Evolutionary conservation across 495 filamentous ascomycete genomes (phyloP).

Genomic region (Pseudevernia furfuracea): DNA sequence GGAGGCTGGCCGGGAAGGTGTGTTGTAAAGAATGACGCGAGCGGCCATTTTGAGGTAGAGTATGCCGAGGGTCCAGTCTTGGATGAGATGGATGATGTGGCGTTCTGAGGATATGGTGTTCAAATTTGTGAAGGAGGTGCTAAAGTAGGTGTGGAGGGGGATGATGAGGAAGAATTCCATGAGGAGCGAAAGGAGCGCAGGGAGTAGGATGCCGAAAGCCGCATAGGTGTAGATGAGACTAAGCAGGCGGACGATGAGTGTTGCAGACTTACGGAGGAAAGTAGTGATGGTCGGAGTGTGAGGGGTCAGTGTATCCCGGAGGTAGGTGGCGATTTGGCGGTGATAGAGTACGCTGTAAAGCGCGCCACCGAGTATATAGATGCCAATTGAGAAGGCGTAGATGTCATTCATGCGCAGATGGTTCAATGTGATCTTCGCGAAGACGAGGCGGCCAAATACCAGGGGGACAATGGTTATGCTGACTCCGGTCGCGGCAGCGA

Average conservation of each 20-base stretch:
- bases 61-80: conserved; percentile 89
- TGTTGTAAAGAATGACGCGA: conserved; percentile 57
- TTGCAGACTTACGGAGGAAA: conserved; percentile 13
- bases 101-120: conserved; percentile 9
- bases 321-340: conserved; percentile 21
- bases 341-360: conserved; percentile 52
- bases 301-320: conserved; percentile 26
- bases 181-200: conserved; percentile 70
- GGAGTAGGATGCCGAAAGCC: conserved; percentile 66
- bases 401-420: conserved; percentile 80
- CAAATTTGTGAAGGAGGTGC: conserved; percentile 9
- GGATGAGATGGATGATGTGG: conserved; percentile 81
- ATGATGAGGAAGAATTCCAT: conserved; percentile 86
- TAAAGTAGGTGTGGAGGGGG: conserved; percentile 76
- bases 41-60: conserved; percentile 83
- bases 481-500: conserved; percentile 88
- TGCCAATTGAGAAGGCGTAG: conserved; percentile 86
- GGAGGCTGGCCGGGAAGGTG: conserved; percentile 58
- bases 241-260: conserved; percentile 25
- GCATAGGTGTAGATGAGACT: conserved; percentile 62
- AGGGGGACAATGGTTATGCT: conserved; percentile 82
- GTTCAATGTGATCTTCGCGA: conserved; percentile 57
- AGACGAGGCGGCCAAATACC: conserved; percentile 69
- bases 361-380: conserved; percentile 64
- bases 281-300: conserved; percentile 15